Conservation (phyloP, 495 filamentous ascomycete genomes). For the Tuber calosporum region DNA sequence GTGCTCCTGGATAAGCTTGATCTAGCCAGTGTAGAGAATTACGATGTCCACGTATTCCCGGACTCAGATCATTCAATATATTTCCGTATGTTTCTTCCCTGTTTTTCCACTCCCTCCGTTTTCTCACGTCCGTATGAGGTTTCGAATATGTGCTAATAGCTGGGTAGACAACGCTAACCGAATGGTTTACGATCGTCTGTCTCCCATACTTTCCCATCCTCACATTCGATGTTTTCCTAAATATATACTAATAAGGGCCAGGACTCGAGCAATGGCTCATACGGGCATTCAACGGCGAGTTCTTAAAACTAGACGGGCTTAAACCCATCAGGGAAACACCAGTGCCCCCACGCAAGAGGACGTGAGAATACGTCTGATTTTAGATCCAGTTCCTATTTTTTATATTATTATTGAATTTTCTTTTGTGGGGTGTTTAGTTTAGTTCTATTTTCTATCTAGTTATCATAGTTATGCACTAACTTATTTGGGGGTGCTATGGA, state of each 20-base stretch:
- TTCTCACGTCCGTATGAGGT: background rate
- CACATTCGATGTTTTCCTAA: background rate
- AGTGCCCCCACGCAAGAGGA: background rate
- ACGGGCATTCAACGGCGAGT: constrained; percentile 97
- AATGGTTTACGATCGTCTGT: constrained; percentile 90
- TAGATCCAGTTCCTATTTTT: background rate
- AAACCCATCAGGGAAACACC: constrained; percentile 48
- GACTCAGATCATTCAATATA: constrained; percentile 93
- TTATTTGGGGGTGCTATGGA: no score
- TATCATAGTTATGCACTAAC: background rate
- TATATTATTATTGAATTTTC: constrained; percentile 1
- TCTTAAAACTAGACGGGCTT: constrained; percentile 65
- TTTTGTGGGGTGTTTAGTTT: background rate
- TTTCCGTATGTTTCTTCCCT: constrained; percentile 52
- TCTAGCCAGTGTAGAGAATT: constrained; percentile 77
- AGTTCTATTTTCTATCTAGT: background rate
- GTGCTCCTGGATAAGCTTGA: constrained; percentile 81
- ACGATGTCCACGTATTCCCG: constrained; percentile 92
- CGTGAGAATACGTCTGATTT: background rate
- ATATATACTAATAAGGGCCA: constrained; percentile 45
- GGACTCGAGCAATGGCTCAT: constrained; percentile 86
- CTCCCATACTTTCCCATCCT: constrained; percentile 21
- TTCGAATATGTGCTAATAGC: background rate
- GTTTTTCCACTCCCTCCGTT: background rate
- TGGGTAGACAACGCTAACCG: constrained; percentile 65